Percentiles rank a stretch among this genome's conserved stretches.
Conservation (phyloP, 208 protist species). For the Leishmania amazonensis region DNA sequence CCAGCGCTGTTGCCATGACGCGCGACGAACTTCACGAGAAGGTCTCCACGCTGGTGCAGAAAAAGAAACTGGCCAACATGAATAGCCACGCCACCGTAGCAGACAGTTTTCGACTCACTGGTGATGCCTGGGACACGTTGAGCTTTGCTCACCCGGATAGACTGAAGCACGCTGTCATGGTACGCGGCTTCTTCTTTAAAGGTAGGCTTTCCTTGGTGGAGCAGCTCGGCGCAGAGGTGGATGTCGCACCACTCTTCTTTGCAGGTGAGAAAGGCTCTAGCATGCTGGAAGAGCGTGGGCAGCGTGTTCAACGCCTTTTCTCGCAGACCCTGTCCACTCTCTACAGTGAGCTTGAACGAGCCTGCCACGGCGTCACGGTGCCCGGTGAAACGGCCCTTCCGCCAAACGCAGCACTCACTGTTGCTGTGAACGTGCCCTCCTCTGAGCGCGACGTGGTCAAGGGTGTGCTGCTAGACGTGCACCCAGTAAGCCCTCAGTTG, state of each 20-base stretch:
- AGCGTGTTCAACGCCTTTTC: slow-evolving; percentile 1
- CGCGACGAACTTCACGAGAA: background rate
- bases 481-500: slow-evolving; percentile 24
- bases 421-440: slow-evolving; percentile 1
- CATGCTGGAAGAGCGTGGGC: background rate
- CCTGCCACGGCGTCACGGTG: background rate
- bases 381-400: background rate
- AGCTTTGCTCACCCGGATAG: slow-evolving; percentile 13
- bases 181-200: slow-evolving; percentile 31
- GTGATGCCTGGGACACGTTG: slow-evolving; percentile 21
- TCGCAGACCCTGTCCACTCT: slow-evolving; percentile 6
- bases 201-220: slow-evolving; percentile 22
- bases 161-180: slow-evolving; percentile 4
- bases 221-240: slow-evolving; percentile 27
- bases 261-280: background rate
- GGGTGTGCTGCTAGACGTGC: slow-evolving; percentile 32
- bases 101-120: slow-evolving; percentile 10
- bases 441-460: background rate
- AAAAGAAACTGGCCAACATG: background rate
- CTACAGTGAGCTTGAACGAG: slow-evolving; percentile 1
- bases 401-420: slow-evolving; percentile 17
- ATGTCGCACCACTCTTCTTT: slow-evolving; percentile 15
- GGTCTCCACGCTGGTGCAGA: background rate
- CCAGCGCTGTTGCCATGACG: background rate
- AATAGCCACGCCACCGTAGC: background rate